Percentiles rank a stretch among this genome's conserved stretches.
These are phyloP conservation scores for Conoideocrella luteorostrata DNA, from an alignment of 2,329 filamentous ascomycete genomes.

Conservation along the genomic window DNA sequence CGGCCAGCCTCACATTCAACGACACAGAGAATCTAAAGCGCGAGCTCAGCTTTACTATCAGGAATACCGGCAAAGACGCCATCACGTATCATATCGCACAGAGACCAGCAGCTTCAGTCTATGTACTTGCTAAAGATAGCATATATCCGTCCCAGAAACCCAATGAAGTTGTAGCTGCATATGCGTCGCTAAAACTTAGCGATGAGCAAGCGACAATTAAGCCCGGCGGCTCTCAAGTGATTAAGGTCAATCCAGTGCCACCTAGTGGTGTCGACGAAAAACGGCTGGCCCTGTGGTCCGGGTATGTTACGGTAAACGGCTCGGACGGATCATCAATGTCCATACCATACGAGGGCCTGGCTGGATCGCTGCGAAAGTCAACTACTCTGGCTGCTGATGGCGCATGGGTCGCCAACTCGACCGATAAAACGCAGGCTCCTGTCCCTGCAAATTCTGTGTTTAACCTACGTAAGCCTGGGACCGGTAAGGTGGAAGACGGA, in stretches of 20 bases:
- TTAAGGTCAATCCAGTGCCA: slow-evolving; percentile 20
- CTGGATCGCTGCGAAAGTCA: slow-evolving; percentile 16
- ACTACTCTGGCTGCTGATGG: not conserved
- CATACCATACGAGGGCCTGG: slow-evolving; percentile 32
- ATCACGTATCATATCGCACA: slow-evolving; percentile 45
- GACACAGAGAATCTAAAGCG: slow-evolving; percentile 33
- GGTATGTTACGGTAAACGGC: slow-evolving; percentile 33
- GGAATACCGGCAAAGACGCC: slow-evolving; percentile 40
- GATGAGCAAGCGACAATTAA: not conserved
- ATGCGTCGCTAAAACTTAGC: slow-evolving; percentile 21
- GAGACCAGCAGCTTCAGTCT: slow-evolving; percentile 41
- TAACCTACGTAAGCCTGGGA: not conserved
- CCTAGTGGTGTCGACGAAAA: slow-evolving; percentile 29
- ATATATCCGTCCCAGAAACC: slow-evolving; percentile 32
- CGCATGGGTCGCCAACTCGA: not conserved
- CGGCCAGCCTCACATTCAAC: slow-evolving; percentile 50
- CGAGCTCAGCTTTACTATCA: slow-evolving; percentile 42
- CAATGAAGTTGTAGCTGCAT: slow-evolving; percentile 29
- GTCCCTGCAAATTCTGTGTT: not conserved
- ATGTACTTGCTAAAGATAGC: slow-evolving; percentile 30
- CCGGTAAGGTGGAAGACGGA: not conserved
- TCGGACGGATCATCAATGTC: slow-evolving; percentile 26
- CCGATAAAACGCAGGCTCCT: not conserved
- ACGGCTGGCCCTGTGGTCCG: slow-evolving; percentile 35
- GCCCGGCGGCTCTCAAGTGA: not conserved